Percentiles rank a stretch among this genome's conserved stretches.
Evolutionary conservation across 2,329 filamentous ascomycete species (phyloP).

Genomic region (Colletotrichum neosansevieriae): DNA sequence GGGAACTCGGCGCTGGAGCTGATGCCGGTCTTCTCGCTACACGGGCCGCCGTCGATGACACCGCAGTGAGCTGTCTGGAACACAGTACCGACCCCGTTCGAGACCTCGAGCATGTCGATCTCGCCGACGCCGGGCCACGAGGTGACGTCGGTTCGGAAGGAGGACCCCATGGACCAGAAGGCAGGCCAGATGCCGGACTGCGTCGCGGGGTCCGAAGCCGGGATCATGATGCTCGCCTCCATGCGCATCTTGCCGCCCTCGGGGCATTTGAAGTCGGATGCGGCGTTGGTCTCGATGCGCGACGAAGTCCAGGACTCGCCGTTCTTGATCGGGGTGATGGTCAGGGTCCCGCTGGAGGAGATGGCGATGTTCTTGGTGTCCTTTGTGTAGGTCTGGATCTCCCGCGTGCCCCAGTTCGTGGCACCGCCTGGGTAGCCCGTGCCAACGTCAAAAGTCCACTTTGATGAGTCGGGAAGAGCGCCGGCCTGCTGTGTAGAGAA

Average conservation of each 20-base stretch:
- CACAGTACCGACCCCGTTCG: slow-evolving; percentile 52
- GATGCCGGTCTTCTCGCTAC: slow-evolving; percentile 55
- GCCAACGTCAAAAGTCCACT: slow-evolving; percentile 59
- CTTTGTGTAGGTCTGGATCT: slow-evolving; percentile 60
- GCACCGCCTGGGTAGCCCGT: slow-evolving; percentile 60
- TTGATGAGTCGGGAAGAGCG: slow-evolving; percentile 51
- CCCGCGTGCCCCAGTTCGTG: slow-evolving; percentile 61
- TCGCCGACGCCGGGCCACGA: slow-evolving; percentile 59
- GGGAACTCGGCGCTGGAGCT: slow-evolving; percentile 41
- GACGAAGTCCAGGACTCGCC: slow-evolving; percentile 56
- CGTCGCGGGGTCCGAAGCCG: slow-evolving; percentile 42
- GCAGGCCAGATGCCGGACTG: slow-evolving; percentile 60
- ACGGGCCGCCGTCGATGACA: slow-evolving; percentile 52
- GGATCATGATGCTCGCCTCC: slow-evolving; percentile 54
- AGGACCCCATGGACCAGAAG: slow-evolving; percentile 58
- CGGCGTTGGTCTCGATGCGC: slow-evolving; percentile 55
- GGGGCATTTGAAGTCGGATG: slow-evolving; percentile 51
- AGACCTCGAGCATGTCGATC: slow-evolving; percentile 59
- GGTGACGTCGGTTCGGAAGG: slow-evolving; percentile 52
- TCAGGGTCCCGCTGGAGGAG: slow-evolving; percentile 44
- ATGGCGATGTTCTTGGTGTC: slow-evolving; percentile 55
- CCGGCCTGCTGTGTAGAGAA: slow-evolving; percentile 46
- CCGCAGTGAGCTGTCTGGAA: slow-evolving; percentile 59
- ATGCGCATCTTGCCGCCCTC: slow-evolving; percentile 52
- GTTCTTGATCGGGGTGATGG: slow-evolving; percentile 45